Evolutionary conservation across 352 stramenopile genomes (phyloP).

Genomic region (Sclerospora graminicola): DNA sequence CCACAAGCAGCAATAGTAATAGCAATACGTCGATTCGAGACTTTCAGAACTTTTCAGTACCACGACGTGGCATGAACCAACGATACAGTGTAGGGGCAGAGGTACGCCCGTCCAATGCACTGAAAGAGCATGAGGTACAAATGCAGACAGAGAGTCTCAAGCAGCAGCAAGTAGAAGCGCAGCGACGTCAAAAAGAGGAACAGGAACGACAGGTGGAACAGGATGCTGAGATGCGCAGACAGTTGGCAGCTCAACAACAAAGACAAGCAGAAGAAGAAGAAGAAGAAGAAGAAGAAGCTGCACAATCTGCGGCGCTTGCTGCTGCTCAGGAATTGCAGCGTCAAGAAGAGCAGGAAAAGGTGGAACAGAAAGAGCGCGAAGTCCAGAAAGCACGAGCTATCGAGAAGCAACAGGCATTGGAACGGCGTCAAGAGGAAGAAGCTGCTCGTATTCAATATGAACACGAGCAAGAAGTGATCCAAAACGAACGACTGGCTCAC

Average conservation of each 20-base stretch:
- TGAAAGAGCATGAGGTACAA: not conserved
- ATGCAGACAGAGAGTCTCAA: conserved; percentile 17
- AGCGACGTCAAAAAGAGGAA: conserved; percentile 2
- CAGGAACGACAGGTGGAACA: conserved; percentile 3
- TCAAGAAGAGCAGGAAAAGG: conserved; percentile 20
- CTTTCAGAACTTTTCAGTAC: conserved; percentile 73
- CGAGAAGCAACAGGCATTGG: conserved; percentile 13
- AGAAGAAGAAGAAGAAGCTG: conserved; percentile 5
- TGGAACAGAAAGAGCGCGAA: conserved; percentile 15
- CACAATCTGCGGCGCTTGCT: conserved; percentile 8
- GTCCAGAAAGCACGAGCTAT: too few relatives aligned
- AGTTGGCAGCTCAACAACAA: conserved; percentile 16
- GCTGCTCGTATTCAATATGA: conserved; percentile 15
- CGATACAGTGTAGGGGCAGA: conserved; percentile 38
- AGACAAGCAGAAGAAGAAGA: conserved; percentile 20
- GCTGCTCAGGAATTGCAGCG: conserved; percentile 19
- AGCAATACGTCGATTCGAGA: conserved; percentile 38
- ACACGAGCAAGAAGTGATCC: conserved; percentile 17
- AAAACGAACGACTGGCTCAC: conserved; percentile 18
- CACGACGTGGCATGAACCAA: conserved; percentile 23
- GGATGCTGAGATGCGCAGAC: conserved; percentile 13
- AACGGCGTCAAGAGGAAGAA: conserved; percentile 14
- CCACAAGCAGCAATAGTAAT: conserved; percentile 1
- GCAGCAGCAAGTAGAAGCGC: conserved; percentile 16
- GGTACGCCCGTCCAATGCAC: conserved; percentile 13